Evolutionary conservation across 257 asterid species (phyloP), one percentile per base, ranked within the genome.

Genomic region (Sherardia arvensis): DNA sequence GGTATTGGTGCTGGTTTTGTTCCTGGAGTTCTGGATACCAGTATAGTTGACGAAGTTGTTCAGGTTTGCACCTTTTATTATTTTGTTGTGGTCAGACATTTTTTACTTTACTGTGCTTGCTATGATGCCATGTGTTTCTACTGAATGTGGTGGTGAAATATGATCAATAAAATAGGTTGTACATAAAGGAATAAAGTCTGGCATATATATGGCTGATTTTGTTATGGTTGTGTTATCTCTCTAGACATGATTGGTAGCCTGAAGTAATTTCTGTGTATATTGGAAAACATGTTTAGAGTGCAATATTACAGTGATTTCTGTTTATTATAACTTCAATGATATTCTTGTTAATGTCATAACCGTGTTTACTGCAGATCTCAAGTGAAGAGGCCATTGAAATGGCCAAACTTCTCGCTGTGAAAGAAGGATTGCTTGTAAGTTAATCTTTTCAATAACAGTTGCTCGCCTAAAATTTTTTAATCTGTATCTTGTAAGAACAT

Each of bases 1-100:
- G 98, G 98, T 70, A 85, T 91, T 59, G 98, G 98, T 68, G 98
- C 98, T 27, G 98, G 98, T 70, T 88, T 91, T 62, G 59, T 91
- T 71, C 97, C 95, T 48, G 97, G 82, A 53, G 95, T 91, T 68
- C 72, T 88, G 77, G 91, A 91, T n/a, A 87, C 80, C 38, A 60
- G 69, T 62, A 80, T 91, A 68, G 73, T 91, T 4, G 95, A 88
- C 64, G 98, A 88, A 85, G 97, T 91, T 48, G 71, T 91, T 74
- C 96, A 88, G 77, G 98, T 88, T 82, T 80, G 93, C 59, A 8
- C 4, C 27, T 25, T 25, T 20, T 26, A 4, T 51, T 51, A 8
- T 9, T 18, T 54, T 54, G 25, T 47, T 47, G n/a, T 3, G 53
- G 9, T 38, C 15, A 11, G 47, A 0, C 15, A 45, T 45, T 47